These are phyloP conservation scores for Fraxinus nigra DNA, from an alignment of 305 asterid genomes.

Conservation along the genomic window DNA sequence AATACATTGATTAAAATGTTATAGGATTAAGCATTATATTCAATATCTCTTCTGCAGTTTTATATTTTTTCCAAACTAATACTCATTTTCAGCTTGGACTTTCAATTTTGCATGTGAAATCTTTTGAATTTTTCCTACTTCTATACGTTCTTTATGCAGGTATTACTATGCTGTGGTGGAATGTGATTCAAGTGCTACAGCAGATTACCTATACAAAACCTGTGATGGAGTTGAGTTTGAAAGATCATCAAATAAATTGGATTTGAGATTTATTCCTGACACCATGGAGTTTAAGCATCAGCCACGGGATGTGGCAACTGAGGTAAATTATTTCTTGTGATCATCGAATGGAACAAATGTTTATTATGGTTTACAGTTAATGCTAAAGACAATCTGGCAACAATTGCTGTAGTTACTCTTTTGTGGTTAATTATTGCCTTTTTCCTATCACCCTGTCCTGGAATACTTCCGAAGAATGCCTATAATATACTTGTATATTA, in stretches of 20 bases:
- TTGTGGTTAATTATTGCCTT: background rate
- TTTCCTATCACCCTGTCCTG: background rate
- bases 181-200: constrained; percentile 81
- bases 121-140: background rate
- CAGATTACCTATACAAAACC: constrained; percentile 69
- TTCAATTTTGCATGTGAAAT: background rate
- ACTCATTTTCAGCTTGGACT: background rate
- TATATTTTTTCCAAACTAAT: background rate
- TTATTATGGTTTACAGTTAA: background rate
- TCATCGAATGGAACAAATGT: background rate
- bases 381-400: background rate
- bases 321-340: constrained; percentile 42
- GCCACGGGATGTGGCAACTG: constrained; percentile 81
- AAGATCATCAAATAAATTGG: constrained; percentile 81
- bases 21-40: background rate
- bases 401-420: background rate
- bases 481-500: background rate
- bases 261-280: constrained; percentile 89
- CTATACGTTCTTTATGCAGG: constrained; percentile 35
- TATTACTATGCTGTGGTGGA: constrained; percentile 87
- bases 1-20: background rate
- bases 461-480: background rate
- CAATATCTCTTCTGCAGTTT: background rate
- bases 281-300: constrained; percentile 72
- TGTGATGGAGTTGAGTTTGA: constrained; percentile 95